Conservation (phyloP, 495 filamentous ascomycete genomes). For the Parathielavia appendiculata region DNA sequence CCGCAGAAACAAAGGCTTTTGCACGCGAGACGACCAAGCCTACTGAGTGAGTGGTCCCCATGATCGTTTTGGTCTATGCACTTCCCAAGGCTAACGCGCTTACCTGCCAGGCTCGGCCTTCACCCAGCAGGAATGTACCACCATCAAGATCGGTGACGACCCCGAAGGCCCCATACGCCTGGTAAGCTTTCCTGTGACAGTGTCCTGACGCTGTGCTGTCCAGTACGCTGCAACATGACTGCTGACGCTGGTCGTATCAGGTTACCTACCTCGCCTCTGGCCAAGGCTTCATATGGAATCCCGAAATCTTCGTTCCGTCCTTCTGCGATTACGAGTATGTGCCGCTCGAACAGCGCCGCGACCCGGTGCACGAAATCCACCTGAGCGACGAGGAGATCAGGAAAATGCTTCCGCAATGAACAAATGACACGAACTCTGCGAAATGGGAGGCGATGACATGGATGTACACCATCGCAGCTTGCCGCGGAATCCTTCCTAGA, state of each 20-base stretch:
- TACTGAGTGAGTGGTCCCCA: constrained; percentile 41
- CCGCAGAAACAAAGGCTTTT: constrained; percentile 40
- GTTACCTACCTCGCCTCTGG: constrained; percentile 64
- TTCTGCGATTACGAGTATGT: constrained; percentile 54
- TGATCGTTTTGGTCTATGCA: background rate
- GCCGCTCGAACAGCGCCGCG: constrained; percentile 58
- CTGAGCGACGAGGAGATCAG: constrained; percentile 60
- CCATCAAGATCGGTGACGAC: constrained; percentile 61
- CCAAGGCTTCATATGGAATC: constrained; percentile 70
- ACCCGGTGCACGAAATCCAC: constrained; percentile 62
- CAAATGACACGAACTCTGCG: background rate
- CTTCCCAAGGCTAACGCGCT: constrained; percentile 18
- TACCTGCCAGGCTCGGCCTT: constrained; percentile 52
- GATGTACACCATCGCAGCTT: constrained; percentile 3
- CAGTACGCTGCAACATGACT: constrained; percentile 2
- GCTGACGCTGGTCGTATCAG: constrained; percentile 33
- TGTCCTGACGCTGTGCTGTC: background rate
- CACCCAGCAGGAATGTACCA: constrained; percentile 60
- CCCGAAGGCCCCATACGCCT: constrained; percentile 56
- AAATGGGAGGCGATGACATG: background rate
- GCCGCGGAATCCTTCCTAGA: background rate
- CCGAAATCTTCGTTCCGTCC: constrained; percentile 56
- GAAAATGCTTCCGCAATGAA: constrained; percentile 49
- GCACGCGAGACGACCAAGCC: constrained; percentile 49
- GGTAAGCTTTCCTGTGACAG: constrained; percentile 40